Percentiles rank a stretch among this genome's conserved stretches.
Conservation (phyloP, 2,329 filamentous ascomycete genomes). For the Aureobasidium vineae region DNA sequence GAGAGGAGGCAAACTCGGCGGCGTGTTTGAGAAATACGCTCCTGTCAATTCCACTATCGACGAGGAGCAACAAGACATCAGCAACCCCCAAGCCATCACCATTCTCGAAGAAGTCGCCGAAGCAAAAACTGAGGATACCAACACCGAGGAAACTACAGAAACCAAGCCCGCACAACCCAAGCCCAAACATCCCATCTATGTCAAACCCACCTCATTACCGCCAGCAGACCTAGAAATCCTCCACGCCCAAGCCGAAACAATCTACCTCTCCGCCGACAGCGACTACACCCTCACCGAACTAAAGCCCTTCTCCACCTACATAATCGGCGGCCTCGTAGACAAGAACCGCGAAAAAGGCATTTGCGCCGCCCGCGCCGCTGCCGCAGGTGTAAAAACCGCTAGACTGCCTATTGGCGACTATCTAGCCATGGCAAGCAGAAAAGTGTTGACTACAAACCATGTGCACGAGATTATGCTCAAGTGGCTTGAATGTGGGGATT, state of each 20-base stretch:
- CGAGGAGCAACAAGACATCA: constrained; percentile 2
- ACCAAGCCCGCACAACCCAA: constrained; percentile 33
- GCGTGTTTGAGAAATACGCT: constrained; percentile 40
- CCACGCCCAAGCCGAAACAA: constrained; percentile 54
- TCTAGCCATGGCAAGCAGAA: constrained; percentile 82
- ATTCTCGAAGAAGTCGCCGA: background rate
- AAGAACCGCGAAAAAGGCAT: constrained; percentile 95
- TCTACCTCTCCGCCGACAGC: constrained; percentile 94
- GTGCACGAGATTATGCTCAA: constrained; percentile 95
- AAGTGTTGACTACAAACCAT: constrained; percentile 90
- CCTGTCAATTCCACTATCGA: background rate
- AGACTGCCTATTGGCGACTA: constrained; percentile 94
- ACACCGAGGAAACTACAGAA: background rate
- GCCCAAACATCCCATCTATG: constrained; percentile 8
- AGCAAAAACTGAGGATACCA: background rate
- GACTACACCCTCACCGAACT: constrained; percentile 77
- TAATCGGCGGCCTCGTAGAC: constrained; percentile 92
- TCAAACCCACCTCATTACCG: background rate
- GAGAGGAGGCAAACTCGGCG: constrained; percentile 57
- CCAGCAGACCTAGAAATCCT: constrained; percentile 1
- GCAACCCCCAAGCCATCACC: background rate
- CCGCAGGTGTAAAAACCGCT: constrained; percentile 77
- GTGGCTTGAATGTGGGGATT: constrained; percentile 88
- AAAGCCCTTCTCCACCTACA: constrained; percentile 84
- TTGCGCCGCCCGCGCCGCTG: constrained; percentile 77